Evolutionary conservation across 1,284 basidiomycete genomes (phyloP).

Genomic region (Exobasidium cylindrosporum): DNA sequence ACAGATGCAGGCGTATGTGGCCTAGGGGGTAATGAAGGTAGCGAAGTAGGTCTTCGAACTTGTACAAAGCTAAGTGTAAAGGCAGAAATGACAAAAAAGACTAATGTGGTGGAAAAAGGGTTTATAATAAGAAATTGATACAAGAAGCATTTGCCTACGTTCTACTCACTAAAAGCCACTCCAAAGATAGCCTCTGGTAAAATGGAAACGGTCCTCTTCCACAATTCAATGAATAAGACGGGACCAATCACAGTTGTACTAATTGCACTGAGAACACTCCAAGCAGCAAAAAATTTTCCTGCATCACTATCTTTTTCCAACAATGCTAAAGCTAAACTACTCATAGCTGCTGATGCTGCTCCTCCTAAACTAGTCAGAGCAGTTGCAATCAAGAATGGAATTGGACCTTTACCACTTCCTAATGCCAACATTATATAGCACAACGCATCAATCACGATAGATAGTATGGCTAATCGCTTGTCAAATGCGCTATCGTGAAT

Average conservation of each 20-base stretch:
- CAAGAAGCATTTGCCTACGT: too few species aligned
- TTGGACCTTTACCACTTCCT: conserved; percentile 8
- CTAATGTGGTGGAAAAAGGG: conserved; percentile 10
- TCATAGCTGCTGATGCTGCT: conserved; percentile 40
- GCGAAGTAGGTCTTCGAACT: conserved; percentile 31
- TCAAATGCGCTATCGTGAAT: conserved; percentile 54
- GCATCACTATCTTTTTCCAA: conserved; percentile 42
- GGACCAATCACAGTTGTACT: conserved; percentile 45
- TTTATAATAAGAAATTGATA: too few species aligned
- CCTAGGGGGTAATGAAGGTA: conserved; percentile 35
- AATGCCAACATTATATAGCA: conserved; percentile 18
- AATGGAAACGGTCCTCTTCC: conserved; percentile 28
- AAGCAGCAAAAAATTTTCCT: conserved; percentile 52
- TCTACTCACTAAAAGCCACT: conserved; percentile 16
- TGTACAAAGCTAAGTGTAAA: conserved; percentile 29
- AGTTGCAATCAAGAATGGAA: conserved; percentile 16
- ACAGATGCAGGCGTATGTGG: conserved; percentile 21
- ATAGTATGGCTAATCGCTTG: conserved; percentile 23
- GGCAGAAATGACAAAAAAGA: conserved; percentile 26
- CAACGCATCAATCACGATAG: conserved; percentile 16
- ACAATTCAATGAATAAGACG: conserved; percentile 41
- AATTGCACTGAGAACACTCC: conserved; percentile 46
- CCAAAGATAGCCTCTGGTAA: conserved; percentile 40
- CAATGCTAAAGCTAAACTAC: conserved; percentile 47
- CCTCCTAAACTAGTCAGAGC: conserved; percentile 13